A percentile compares a stretch with the other conserved stretches of the same genome.
These are phyloP conservation scores for Zea mays DNA, from an alignment of 176 grass and related monocot genomes.

Conservation along the genomic window Zm-B73-REFERENCE-NAM-5.0 NC_050098.1:218916501-218917000, in stretches of 20 bases:
- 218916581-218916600: not conserved
- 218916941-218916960: not conserved
- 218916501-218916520: conserved; percentile 15
- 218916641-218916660: not conserved
- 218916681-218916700: not conserved
- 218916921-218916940: not conserved
- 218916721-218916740: not conserved
- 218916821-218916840: not conserved
- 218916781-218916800: not conserved
- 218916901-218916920: conserved; percentile 4
- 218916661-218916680: not conserved
- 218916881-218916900: not conserved
- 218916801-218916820: not conserved
- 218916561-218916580: conserved; percentile 5
- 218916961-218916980: not conserved
- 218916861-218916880: not conserved
- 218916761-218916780: not conserved
- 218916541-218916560: not conserved
- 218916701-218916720: conserved; percentile 4
- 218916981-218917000: conserved; percentile 17
- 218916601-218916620: not conserved
- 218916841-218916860: not conserved
- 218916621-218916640: not conserved
- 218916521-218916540: conserved; percentile 11
- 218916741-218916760: not conserved